Conservation (phyloP, 495 filamentous ascomycete species). For the Penicillium simplicissimum region DNA sequence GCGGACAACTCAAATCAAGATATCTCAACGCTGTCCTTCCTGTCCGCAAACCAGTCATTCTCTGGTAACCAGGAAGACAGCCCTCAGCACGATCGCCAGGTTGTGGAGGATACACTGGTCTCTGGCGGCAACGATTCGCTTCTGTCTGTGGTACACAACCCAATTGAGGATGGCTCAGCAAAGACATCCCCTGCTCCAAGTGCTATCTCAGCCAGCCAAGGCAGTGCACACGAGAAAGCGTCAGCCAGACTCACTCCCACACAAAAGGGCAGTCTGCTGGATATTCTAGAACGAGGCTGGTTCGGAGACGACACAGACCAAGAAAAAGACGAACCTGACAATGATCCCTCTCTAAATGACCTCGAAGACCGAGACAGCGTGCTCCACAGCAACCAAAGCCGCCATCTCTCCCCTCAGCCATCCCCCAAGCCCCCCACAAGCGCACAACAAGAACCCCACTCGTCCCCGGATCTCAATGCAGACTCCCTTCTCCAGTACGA, state of each 20-base stretch:
- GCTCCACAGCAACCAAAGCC: conserved; percentile 18
- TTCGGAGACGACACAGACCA: conserved; percentile 15
- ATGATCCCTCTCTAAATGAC: neutral
- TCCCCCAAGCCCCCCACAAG: conserved; percentile 18
- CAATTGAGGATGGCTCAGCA: neutral
- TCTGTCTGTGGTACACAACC: conserved; percentile 11
- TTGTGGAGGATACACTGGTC: conserved; percentile 19
- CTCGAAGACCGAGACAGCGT: conserved; percentile 12
- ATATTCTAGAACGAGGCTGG: conserved; percentile 16
- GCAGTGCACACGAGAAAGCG: neutral
- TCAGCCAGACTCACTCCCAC: neutral
- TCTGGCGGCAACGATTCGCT: conserved; percentile 19
- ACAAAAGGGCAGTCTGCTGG: conserved; percentile 9
- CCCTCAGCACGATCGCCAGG: conserved; percentile 22
- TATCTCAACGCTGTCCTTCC: conserved; percentile 19
- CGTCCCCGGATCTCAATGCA: conserved; percentile 8
- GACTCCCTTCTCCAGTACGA: conserved; percentile 5
- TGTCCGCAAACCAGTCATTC: conserved; percentile 25
- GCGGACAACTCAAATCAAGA: conserved; percentile 21
- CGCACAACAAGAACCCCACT: conserved; percentile 12
- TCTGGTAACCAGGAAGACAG: conserved; percentile 3
- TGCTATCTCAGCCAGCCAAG: conserved; percentile 3
- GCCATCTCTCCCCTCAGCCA: conserved; percentile 16
- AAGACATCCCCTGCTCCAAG: conserved; percentile 7
- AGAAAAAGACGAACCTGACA: conserved; percentile 15